Percentiles rank a stretch among this genome's conserved stretches.
Evolutionary conservation across 306 rosid species (phyloP).

Genomic region (Vigna trinervia): DNA sequence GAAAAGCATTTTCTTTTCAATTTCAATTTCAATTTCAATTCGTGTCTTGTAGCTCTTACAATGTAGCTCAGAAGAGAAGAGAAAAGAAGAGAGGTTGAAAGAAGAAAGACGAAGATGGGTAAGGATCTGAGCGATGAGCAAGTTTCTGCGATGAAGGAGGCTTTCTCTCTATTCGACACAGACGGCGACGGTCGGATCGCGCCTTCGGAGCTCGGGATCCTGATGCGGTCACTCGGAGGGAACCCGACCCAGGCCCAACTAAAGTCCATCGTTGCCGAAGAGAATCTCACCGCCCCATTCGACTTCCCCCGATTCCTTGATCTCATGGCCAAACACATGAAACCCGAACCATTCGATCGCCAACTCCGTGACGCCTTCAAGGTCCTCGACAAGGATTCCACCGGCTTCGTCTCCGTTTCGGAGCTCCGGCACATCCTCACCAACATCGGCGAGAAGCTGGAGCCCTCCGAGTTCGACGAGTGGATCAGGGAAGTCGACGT

Average conservation of each 20-base stretch:
- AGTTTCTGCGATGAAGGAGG: slow-evolving; percentile 91
- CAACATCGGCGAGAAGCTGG: slow-evolving; percentile 96
- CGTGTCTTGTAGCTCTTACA: neutral
- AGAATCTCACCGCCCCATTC: slow-evolving; percentile 80
- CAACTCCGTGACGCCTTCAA: slow-evolving; percentile 95
- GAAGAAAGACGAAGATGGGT: slow-evolving; percentile 56
- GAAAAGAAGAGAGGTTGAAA: neutral
- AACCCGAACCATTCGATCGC: slow-evolving; percentile 95
- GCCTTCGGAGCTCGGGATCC: slow-evolving; percentile 96
- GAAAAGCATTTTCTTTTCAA: neutral
- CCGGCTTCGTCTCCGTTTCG: slow-evolving; percentile 78
- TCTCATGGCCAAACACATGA: slow-evolving; percentile 93
- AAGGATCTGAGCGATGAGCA: slow-evolving; percentile 95
- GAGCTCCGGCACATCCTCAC: slow-evolving; percentile 97
- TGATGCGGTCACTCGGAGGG: slow-evolving; percentile 95
- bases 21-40: slow-evolving; percentile 37
- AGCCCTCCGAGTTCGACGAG: slow-evolving; percentile 94
- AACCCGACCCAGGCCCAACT: slow-evolving; percentile 99
- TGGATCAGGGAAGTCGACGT: slow-evolving; percentile 99
- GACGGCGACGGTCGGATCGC: slow-evolving; percentile 92
- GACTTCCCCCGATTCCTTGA: slow-evolving; percentile 86
- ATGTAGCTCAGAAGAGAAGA: too few relatives aligned
- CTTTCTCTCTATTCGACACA: slow-evolving; percentile 91
- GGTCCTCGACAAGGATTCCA: slow-evolving; percentile 88
- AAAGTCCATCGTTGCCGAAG: slow-evolving; percentile 80